Percentiles rank a stretch among this genome's conserved stretches.
Conservation (phyloP, 1,284 basidiomycete species). For the Sphaerobolus stellatus region DNA sequence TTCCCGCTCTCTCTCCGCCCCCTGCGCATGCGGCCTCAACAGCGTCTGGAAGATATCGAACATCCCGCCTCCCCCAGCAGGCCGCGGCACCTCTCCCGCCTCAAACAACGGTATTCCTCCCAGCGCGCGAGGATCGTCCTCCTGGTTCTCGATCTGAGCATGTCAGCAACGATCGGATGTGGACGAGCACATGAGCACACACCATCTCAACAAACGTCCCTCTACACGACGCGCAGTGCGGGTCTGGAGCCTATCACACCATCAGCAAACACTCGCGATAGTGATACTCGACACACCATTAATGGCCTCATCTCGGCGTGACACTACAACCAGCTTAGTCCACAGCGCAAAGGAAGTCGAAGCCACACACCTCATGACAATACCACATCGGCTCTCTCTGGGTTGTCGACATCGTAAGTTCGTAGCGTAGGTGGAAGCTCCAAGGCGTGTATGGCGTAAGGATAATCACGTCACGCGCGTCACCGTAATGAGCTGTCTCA, state of each 20-base stretch:
- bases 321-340: slow-evolving; percentile 47
- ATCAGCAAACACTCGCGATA: slow-evolving; percentile 11
- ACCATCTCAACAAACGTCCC: slow-evolving; percentile 77
- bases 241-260: slow-evolving; percentile 60
- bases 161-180: not conserved
- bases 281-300: slow-evolving; percentile 54
- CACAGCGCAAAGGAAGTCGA: slow-evolving; percentile 7
- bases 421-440: no score
- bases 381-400: slow-evolving; percentile 73
- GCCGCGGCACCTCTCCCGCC: slow-evolving; percentile 4
- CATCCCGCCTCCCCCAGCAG: not conserved
- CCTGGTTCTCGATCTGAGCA: slow-evolving; percentile 64
- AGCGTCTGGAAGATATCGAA: not conserved
- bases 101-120: not conserved
- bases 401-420: no score
- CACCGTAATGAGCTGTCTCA: no score
- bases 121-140: slow-evolving; percentile 62
- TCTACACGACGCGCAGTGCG: slow-evolving; percentile 70
- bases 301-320: slow-evolving; percentile 75
- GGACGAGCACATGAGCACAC: not conserved
- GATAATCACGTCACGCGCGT: no score
- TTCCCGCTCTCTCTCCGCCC: no score
- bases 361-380: slow-evolving; percentile 62
- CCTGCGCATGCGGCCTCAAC: no score
- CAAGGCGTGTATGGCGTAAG: no score